Base-by-base conservation (phyloP, 2,329 filamentous ascomycete species). In the Mariannaea elegans region DNA sequence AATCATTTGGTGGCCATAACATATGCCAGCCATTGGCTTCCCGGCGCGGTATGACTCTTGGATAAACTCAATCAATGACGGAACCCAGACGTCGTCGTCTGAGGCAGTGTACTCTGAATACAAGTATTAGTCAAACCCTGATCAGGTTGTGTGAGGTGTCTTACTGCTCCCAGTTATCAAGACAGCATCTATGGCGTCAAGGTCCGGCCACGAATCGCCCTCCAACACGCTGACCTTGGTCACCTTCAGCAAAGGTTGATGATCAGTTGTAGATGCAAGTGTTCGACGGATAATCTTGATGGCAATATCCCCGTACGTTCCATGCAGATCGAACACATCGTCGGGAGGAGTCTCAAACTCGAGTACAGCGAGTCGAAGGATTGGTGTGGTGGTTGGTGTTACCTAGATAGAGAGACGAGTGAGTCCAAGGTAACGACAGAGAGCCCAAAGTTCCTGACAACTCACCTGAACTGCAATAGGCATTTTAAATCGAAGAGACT, bases 1-100 rank as follows among this genome's bases (percentile, higher is more conserved):
- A n/a, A 65, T 65, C 14, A 65, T 65, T 16, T 65, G 62, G 18
- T 65, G 62, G 5, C 62, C 62, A 29, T 65, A 65, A 41, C 62
- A 65, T n/a, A 65, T 51, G 12, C 62, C 62, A 12, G 55, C 48
- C 19, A 65, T 24, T 2, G 62, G 62, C 42, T 65, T 65, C 4
- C 31, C 18, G 4, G 59, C 52, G 3, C 8, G n/a, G 29, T 65
- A 61, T 3, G 31, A 36, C 4, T 21, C 16, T 31, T 36, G 47
- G 29, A 65, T 59, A 24, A 60, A 62, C 10, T 34, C 41, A 7
- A 49, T 42, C 38, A 65, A 31, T 2, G 19, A 32, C 2, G 59
- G 56, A 18, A 60, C 49, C 62, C 62, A 65, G 2, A 41, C 7
- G 27, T 65, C 53, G 23, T 62, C 51, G 5, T 62, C 50, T 3